Base-by-base conservation (phyloP, 371 early-diverging fungal species). In the Cokeromyces recurvatus region DNA sequence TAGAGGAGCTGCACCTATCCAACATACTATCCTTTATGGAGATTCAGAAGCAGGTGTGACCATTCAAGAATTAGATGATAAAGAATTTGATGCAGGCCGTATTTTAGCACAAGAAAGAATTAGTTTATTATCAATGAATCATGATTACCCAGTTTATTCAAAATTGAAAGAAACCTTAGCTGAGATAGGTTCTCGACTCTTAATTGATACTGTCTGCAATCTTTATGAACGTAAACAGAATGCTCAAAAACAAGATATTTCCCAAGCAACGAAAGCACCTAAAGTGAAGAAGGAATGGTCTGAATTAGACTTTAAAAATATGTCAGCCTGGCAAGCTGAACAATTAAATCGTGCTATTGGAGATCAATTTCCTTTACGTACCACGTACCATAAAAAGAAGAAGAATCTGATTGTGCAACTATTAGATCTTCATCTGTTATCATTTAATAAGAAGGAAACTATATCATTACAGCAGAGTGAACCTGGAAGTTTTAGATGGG, bases 1-100 rank as follows among this genome's bases (percentile, higher is more conserved):
- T 62, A 82, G 98, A 12, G 98, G 98, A 10, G 87, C 96, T 3
- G 86, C 96, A 4, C 95, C 98, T 3, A 77, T 97, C 27, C 92
- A 95, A 49, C 79, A 92, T 40, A 74, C 96, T 0, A 86, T 97
- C 22, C 31, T 92, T 48, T 76, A 88, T 39, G 82, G 81, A 10
- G 94, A 93, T 32, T 42, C 55, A 20, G 70, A 71, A 22, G 85
- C 93, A 0, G 98, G 96, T 2, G 87, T 95, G 4, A 86, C 92
- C 1, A 86, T 97, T 12, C 91, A 92, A 50, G 88, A 92, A 54
- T 59, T 95, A 21, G 79, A 90, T 50, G 79, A 79, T 4, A 66
- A 75, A 16, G 66, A 71, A 24, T 92, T 90, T 55, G 96, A 96
- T 62, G 89, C 88, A 6, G 98, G 98, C 20, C 67, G 79, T 24